Evolutionary conservation across 306 rosid genomes (phyloP).

Genomic region (Gastrolobium villosum): DNA sequence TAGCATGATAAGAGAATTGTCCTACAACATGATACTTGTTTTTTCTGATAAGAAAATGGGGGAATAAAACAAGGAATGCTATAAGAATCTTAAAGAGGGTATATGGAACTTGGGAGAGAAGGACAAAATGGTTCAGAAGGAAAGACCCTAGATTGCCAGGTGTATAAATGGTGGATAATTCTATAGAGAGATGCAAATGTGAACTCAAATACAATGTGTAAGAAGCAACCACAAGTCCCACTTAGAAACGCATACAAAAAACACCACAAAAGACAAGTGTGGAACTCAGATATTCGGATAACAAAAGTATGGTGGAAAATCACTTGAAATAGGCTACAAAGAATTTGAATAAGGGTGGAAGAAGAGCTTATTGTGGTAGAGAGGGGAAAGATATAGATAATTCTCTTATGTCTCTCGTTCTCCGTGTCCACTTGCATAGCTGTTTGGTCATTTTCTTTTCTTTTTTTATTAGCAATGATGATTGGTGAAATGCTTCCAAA

Average conservation of each 20-base stretch:
- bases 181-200: constrained; percentile 27
- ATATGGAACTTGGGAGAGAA: constrained; percentile 40
- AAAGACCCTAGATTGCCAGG: constrained; percentile 60
- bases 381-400: constrained; percentile 48
- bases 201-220: constrained; percentile 2
- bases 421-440: constrained; percentile 3
- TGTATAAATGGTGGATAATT: constrained; percentile 50
- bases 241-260: constrained; percentile 1
- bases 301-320: constrained; percentile 70
- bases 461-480: constrained; percentile 27
- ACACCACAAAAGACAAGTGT: constrained; percentile 34
- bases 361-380: constrained; percentile 21
- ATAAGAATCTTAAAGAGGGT: constrained; percentile 49
- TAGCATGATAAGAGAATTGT: no score
- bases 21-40: no score
- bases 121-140: constrained; percentile 57
- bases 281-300: constrained; percentile 58
- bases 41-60: background rate
- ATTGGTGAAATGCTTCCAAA: constrained; percentile 46
- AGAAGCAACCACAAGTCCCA: constrained; percentile 48
- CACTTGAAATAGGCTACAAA: constrained; percentile 50
- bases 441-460: constrained; percentile 58
- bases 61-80: constrained; percentile 34
- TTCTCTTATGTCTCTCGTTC: constrained; percentile 40
- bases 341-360: constrained; percentile 18